These are phyloP conservation scores for Aureobasidium sp. DNA, from an alignment of 2,329 filamentous ascomycete species.

Conservation along the genomic window DNA sequence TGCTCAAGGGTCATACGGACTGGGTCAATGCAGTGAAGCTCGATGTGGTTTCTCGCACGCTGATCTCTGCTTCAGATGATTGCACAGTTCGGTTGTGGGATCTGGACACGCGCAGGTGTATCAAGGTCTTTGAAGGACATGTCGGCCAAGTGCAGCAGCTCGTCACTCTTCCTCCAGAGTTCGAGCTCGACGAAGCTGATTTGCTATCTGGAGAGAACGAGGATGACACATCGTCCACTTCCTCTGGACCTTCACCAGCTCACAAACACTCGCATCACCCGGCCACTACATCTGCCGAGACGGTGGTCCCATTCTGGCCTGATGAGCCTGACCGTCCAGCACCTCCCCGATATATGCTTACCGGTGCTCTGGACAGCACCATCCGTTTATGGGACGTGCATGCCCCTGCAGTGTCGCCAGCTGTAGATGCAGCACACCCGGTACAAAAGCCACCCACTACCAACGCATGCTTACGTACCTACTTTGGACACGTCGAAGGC, in stretches of 20 bases:
- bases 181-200: slow-evolving; percentile 73
- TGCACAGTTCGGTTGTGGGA: slow-evolving; percentile 89
- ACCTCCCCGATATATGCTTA: slow-evolving; percentile 87
- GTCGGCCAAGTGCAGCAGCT: slow-evolving; percentile 95
- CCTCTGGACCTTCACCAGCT: slow-evolving; percentile 17
- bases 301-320: slow-evolving; percentile 48
- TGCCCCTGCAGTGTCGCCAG: slow-evolving; percentile 13
- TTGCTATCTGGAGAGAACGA: slow-evolving; percentile 51
- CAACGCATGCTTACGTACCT: slow-evolving; percentile 77
- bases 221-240: slow-evolving; percentile 30
- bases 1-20: slow-evolving; percentile 76
- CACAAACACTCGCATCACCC: slow-evolving; percentile 16
- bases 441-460: slow-evolving; percentile 39
- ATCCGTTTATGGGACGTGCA: slow-evolving; percentile 85
- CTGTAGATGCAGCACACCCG: slow-evolving; percentile 3
- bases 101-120: slow-evolving; percentile 72
- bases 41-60: slow-evolving; percentile 71
- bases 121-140: slow-evolving; percentile 75
- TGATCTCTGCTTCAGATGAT: slow-evolving; percentile 86
- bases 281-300: background rate
- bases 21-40: slow-evolving; percentile 97
- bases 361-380: slow-evolving; percentile 82
- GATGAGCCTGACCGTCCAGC: slow-evolving; percentile 57
- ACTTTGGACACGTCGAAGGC: slow-evolving; percentile 94
- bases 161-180: slow-evolving; percentile 73